These are phyloP conservation scores for Curvularia verruculosa DNA, from an alignment of 2,329 filamentous ascomycete species.

Conservation along the genomic window DNA sequence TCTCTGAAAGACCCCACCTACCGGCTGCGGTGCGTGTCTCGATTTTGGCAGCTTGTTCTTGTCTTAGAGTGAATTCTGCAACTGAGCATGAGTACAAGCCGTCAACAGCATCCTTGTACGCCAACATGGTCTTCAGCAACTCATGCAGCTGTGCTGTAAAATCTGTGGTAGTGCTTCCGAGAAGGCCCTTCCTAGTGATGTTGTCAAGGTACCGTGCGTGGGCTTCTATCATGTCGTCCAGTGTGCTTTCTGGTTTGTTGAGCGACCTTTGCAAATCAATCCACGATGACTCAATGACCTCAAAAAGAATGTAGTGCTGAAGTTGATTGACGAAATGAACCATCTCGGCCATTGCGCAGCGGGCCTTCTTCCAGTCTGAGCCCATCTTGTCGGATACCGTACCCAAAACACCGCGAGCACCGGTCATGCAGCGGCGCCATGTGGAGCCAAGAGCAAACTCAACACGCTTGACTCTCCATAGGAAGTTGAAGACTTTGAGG, in stretches of 20 bases:
- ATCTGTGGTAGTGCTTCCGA: slow-evolving; percentile 72
- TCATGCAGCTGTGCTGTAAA: slow-evolving; percentile 93
- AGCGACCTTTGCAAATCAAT: slow-evolving; percentile 84
- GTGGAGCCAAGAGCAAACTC: slow-evolving; percentile 91
- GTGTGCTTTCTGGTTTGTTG: slow-evolving; percentile 81
- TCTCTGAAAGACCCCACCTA: slow-evolving; percentile 67
- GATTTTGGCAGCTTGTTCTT: slow-evolving; percentile 78
- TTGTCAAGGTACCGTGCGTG: slow-evolving; percentile 89
- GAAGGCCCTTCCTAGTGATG: slow-evolving; percentile 93
- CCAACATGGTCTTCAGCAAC: slow-evolving; percentile 90
- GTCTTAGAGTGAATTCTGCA: slow-evolving; percentile 89
- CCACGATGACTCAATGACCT: slow-evolving; percentile 97
- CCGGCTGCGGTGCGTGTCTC: slow-evolving; percentile 70
- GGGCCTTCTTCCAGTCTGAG: slow-evolving; percentile 86
- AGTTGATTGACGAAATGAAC: slow-evolving; percentile 96
- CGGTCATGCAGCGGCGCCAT: slow-evolving; percentile 96
- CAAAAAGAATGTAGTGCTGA: slow-evolving; percentile 98
- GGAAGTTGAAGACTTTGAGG: slow-evolving; percentile 98
- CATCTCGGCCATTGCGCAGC: slow-evolving; percentile 94
- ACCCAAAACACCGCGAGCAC: slow-evolving; percentile 85
- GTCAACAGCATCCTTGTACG: slow-evolving; percentile 91
- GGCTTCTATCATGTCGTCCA: slow-evolving; percentile 92
- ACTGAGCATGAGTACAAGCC: slow-evolving; percentile 94
- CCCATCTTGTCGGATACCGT: slow-evolving; percentile 74
- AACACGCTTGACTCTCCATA: slow-evolving; percentile 97